Conservation (phyloP, 768 basidiomycete genomes). For the Termitomyces sp. region DNA sequence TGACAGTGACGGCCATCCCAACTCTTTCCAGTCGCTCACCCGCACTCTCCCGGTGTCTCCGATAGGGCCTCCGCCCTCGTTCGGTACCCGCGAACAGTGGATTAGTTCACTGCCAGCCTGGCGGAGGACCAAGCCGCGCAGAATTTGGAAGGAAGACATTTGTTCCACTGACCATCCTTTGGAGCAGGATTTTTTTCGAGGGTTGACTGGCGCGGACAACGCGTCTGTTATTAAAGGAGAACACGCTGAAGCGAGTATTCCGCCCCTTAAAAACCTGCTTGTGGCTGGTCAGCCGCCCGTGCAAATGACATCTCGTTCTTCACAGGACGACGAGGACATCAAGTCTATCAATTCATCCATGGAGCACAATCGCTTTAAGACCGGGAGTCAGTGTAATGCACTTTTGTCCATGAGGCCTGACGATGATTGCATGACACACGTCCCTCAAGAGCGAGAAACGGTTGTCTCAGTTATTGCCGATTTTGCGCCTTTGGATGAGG, state of each 20-base stretch:
- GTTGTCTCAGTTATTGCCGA: conserved; percentile 18
- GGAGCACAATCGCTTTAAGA: conserved; percentile 29
- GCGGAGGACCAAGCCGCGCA: conserved; percentile 63
- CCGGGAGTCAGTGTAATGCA: conserved; percentile 32
- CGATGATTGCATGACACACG: conserved; percentile 24
- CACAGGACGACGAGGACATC: conserved; percentile 40
- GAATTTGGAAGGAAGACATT: conserved; percentile 58
- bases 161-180: conserved; percentile 21
- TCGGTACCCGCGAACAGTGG: conserved; percentile 69
- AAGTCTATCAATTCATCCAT: conserved; percentile 30
- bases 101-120: conserved; percentile 65
- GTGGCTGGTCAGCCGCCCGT: conserved; percentile 14
- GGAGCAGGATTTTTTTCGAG: conserved; percentile 60
- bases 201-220: conserved; percentile 77
- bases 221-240: conserved; percentile 81
- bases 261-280: conserved; percentile 51
- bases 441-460: conserved; percentile 17
- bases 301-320: conserved; percentile 8
- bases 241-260: conserved; percentile 80
- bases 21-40: conserved; percentile 49
- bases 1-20: conserved; percentile 37
- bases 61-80: conserved; percentile 56
- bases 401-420: conserved; percentile 21
- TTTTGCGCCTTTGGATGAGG: conserved; percentile 21
- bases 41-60: conserved; percentile 57